Conservation (phyloP, 2,329 filamentous ascomycete species). For the Rhynchosporium agropyri region DNA sequence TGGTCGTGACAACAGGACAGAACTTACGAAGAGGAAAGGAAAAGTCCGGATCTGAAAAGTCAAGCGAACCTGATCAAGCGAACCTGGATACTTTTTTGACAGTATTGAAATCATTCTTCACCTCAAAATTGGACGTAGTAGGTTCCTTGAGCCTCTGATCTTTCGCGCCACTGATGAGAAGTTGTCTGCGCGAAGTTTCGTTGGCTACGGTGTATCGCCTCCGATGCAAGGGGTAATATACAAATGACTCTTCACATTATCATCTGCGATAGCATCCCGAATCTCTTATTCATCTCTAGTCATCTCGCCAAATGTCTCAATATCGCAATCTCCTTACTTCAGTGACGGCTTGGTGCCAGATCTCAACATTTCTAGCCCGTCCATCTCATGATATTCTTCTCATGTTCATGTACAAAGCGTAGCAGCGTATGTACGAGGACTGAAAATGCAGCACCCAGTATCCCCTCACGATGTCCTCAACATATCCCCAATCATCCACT, state of each 20-base stretch:
- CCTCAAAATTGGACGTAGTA: too few relatives aligned
- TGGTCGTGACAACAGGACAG: too few relatives aligned
- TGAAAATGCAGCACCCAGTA: neutral
- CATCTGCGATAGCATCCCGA: neutral
- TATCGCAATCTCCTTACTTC: neutral
- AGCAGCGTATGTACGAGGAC: neutral
- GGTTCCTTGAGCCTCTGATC: too few relatives aligned
- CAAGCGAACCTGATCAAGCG: too few relatives aligned
- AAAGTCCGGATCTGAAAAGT: too few relatives aligned
- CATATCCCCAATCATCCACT: slow-evolving; percentile 1
- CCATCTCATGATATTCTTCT: neutral
- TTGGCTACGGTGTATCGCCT: neutral
- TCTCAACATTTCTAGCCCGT: slow-evolving; percentile 15
- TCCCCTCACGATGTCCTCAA: slow-evolving; percentile 9
- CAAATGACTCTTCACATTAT: too few relatives aligned
- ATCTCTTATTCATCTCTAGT: neutral
- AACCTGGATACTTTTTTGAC: too few relatives aligned
- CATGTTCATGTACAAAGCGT: neutral
- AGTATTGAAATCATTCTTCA: too few relatives aligned
- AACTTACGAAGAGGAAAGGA: too few relatives aligned
- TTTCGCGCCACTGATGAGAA: neutral
- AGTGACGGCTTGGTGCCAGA: slow-evolving; percentile 8
- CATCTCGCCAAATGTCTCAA: neutral
- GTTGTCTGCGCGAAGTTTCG: too few relatives aligned
- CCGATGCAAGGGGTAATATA: neutral